phyloP scores from a whole-genome alignment of 1,284 basidiomycete genomes.

The Naganishia cerealis region DNA sequence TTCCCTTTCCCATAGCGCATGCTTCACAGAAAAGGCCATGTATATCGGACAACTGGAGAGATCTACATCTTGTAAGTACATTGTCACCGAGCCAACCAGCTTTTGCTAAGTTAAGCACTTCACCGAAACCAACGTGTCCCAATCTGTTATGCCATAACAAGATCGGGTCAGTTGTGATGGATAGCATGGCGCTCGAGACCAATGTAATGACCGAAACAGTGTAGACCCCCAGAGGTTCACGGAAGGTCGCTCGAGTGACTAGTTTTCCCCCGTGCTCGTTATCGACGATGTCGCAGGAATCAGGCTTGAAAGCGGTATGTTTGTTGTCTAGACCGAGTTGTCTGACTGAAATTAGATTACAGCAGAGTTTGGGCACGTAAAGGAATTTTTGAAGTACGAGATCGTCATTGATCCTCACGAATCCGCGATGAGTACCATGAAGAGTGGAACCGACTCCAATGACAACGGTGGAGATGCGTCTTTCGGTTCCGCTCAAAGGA shows the following conservation, averaged over 20 bases:
- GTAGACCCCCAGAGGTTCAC: background rate
- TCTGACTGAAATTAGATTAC: constrained; percentile 20
- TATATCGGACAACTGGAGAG: too few species aligned
- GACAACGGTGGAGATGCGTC: background rate
- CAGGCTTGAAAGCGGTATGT: background rate
- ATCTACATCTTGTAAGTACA: background rate
- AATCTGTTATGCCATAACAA: constrained; percentile 17
- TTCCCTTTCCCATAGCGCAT: background rate
- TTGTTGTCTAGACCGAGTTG: background rate
- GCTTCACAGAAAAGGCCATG: background rate
- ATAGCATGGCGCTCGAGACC: background rate
- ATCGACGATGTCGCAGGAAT: background rate
- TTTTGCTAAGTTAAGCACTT: constrained; percentile 18
- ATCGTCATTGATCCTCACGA: background rate
- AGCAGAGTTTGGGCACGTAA: constrained; percentile 7
- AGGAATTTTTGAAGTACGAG: constrained; percentile 14
- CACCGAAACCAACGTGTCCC: constrained; percentile 23
- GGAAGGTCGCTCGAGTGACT: background rate
- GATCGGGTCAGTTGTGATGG: background rate
- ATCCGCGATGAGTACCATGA: constrained; percentile 11
- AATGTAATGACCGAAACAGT: constrained; percentile 11
- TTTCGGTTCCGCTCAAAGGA: background rate
- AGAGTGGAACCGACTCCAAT: constrained; percentile 6
- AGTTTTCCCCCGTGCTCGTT: background rate
- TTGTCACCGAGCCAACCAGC: constrained; percentile 1